Evolutionary conservation across 129 eudicot species (phyloP).

Genomic region (Kitagawia praeruptora): DNA sequence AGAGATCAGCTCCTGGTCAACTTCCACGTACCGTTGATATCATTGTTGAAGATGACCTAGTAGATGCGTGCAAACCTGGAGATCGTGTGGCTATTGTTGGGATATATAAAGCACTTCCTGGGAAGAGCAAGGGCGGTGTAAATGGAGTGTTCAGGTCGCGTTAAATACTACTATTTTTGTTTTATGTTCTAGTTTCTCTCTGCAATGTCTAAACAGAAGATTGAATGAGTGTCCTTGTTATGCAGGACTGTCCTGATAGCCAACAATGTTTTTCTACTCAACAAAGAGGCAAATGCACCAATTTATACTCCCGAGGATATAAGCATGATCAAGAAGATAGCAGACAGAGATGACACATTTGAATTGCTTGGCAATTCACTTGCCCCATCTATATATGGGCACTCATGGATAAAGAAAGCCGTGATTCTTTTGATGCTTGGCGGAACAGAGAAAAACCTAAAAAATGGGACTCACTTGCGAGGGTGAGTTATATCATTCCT

Average conservation of each 20-base stretch:
- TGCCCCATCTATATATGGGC: constrained; percentile 98
- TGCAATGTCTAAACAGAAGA: not conserved
- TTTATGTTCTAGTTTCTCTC: not conserved
- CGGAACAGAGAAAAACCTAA: constrained; percentile 88
- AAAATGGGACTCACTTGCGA: constrained; percentile 91
- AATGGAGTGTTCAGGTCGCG: constrained; percentile 92
- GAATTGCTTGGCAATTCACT: constrained; percentile 85
- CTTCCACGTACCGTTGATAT: constrained; percentile 94
- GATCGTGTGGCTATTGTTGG: constrained; percentile 98
- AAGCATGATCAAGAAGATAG: constrained; percentile 61
- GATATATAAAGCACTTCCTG: constrained; percentile 89
- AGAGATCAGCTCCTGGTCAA: constrained; percentile 98
- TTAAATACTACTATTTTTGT: constrained; percentile 2
- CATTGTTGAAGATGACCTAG: constrained; percentile 86
- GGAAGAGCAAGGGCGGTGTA: constrained; percentile 85
- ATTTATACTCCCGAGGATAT: constrained; percentile 65
- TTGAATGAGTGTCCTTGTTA: constrained; percentile 13
- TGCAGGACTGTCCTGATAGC: constrained; percentile 92
- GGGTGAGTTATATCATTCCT: constrained; percentile 44
- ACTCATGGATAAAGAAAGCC: constrained; percentile 93
- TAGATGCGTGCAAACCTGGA: constrained; percentile 99
- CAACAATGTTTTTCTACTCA: constrained; percentile 75
- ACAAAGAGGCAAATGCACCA: constrained; percentile 85
- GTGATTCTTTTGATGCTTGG: constrained; percentile 89
- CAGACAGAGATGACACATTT: constrained; percentile 81